Conservation (phyloP, 371 early-diverging fungal genomes). For the Batrachochytrium dendrobatidis region DNA sequence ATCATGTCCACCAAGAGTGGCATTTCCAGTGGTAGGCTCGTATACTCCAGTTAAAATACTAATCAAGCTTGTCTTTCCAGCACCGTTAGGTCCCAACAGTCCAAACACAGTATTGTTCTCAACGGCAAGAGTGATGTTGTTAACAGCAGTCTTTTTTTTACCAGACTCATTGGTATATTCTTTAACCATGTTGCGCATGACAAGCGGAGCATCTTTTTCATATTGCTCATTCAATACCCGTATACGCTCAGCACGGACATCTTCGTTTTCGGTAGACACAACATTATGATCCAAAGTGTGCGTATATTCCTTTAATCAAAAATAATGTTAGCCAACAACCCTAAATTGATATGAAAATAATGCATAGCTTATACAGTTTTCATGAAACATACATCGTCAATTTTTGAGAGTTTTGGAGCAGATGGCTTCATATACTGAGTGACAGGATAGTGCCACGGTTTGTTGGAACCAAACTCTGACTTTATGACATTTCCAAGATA, state of each 20-base stretch:
- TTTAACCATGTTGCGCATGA: slow-evolving; percentile 56
- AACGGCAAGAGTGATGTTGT: slow-evolving; percentile 57
- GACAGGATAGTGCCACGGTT: slow-evolving; percentile 59
- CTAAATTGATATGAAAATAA: too few relatives aligned
- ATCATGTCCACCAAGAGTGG: slow-evolving; percentile 45
- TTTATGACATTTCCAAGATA: slow-evolving; percentile 52
- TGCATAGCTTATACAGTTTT: too few relatives aligned
- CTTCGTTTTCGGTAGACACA: slow-evolving; percentile 49
- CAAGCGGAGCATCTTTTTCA: slow-evolving; percentile 36
- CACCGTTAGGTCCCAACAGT: slow-evolving; percentile 34
- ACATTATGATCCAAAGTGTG: too few relatives aligned
- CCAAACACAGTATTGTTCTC: slow-evolving; percentile 48
- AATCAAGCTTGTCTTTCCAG: slow-evolving; percentile 59
- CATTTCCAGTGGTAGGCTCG: slow-evolving; percentile 48
- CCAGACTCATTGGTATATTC: slow-evolving; percentile 41
- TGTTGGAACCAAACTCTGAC: slow-evolving; percentile 54
- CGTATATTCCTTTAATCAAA: too few relatives aligned
- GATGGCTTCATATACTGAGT: slow-evolving; percentile 39
- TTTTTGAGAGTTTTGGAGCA: too few relatives aligned
- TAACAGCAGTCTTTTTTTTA: slow-evolving; percentile 50
- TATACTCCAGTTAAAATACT: slow-evolving; percentile 60
- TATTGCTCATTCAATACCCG: slow-evolving; percentile 33
- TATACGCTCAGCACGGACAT: slow-evolving; percentile 50
- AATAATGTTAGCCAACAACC: too few relatives aligned
- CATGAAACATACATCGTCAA: too few relatives aligned